Base-by-base conservation (phyloP, 139 green algal species). In the Closterium sp. region DNA sequence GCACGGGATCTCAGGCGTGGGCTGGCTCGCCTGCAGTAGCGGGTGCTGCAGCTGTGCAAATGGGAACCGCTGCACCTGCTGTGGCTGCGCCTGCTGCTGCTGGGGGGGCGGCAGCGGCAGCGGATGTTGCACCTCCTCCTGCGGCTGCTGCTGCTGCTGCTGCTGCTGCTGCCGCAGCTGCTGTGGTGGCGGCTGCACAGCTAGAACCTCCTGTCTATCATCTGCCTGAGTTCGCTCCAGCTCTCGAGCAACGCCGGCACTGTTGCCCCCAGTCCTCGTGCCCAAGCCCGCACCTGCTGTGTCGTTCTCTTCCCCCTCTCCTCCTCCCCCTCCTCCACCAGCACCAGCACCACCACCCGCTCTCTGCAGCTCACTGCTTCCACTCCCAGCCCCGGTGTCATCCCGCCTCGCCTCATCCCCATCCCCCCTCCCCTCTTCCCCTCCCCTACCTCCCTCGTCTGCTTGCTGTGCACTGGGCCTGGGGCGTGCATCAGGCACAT, bases 1-100 rank as follows among this genome's bases (percentile, higher is more conserved):
- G 91, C 96, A 97, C 21, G 96, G 96, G 92, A 88, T 89, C 83
- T 95, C 92, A 0, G 87, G 43, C 88, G 84, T 35, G 93, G 34
- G 84, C 88, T 38, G 84, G 25, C 34, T 90, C 88, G 32, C 43
- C 89, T 64, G 92, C 16, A 30, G 90, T 85, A 32, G 88, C 88
- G 28, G 85, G 33, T 66, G 86, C 76, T 32, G 90, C 90, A 25
- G 90, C 84, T 32, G 30, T 28, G n/a, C 30, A 12, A 31, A 28
- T 9, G 30, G 86, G 28, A 31, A 89, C 86, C 30, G n/a, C 86
- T 31, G n/a, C 86, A 89, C 38, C 38, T 84, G 35, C n/a, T 32
- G 35, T 21, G n/a, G 35, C 86, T 84, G 25, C 28, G 43, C 43
- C 38, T 66, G 38, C 38, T 66, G 38, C 38, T 66, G 38, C 43